Conservation (phyloP, 495 filamentous ascomycete species). For the Daldinia loculata region DNA sequence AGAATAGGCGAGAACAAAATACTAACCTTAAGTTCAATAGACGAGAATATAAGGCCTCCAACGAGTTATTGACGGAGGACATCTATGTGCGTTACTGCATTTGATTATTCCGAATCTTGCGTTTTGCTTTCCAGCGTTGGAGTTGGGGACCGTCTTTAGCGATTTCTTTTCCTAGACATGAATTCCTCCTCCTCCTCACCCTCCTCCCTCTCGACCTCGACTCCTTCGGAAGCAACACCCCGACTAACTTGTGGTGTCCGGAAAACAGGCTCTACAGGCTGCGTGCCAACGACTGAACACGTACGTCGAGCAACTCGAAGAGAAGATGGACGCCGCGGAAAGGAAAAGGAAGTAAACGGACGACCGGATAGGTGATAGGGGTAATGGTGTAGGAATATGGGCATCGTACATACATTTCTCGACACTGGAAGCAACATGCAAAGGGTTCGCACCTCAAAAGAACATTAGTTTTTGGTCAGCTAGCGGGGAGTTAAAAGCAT, state of each 20-base stretch:
- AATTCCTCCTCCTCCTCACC: constrained; percentile 3
- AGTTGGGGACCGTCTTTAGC: constrained; percentile 17
- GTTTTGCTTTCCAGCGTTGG: constrained; percentile 29
- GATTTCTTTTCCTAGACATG: constrained; percentile 10
- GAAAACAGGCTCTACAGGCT: constrained; percentile 78
- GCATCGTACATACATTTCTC: constrained; percentile 9
- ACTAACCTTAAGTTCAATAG: constrained; percentile 27
- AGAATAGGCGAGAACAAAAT: constrained; percentile 5
- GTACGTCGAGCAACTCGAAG: constrained; percentile 83
- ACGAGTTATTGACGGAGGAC: constrained; percentile 93
- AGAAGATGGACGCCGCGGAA: constrained; percentile 76
- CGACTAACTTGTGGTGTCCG: constrained; percentile 36
- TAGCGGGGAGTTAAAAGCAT: constrained; percentile 37
- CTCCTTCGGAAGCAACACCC: constrained; percentile 26
- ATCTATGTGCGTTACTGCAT: constrained; percentile 82
- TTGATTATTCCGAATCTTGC: constrained; percentile 48
- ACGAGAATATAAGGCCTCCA: constrained; percentile 91
- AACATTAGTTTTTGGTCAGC: constrained; percentile 15
- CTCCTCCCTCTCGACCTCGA: constrained; percentile 17
- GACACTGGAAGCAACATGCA: constrained; percentile 11
- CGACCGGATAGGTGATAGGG: constrained; percentile 1
- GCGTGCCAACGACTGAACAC: constrained; percentile 85
- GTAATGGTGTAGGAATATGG: constrained; percentile 31
- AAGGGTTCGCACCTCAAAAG: constrained; percentile 21
- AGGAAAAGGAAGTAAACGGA: constrained; percentile 53